These are phyloP conservation scores for Lecanicillium sp. DNA, from an alignment of 2,329 filamentous ascomycete species.

Conservation along the genomic window DNA sequence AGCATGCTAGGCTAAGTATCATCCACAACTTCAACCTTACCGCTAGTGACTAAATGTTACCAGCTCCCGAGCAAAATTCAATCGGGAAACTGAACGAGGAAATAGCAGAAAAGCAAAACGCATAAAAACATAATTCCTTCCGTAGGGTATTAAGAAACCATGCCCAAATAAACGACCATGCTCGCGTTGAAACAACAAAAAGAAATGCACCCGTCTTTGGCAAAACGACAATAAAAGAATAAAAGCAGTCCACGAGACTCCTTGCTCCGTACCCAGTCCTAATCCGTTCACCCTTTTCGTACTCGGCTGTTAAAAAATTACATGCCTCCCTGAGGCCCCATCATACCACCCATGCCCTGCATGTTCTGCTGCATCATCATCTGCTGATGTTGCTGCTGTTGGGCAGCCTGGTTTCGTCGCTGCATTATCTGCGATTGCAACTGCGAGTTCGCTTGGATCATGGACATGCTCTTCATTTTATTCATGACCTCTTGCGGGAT, in stretches of 20 bases:
- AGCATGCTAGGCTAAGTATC: too few species aligned
- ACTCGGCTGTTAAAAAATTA: constrained; percentile 20
- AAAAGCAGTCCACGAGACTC: neutral
- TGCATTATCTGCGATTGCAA: constrained; percentile 25
- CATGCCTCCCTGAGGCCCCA: constrained; percentile 46
- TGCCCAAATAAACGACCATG: constrained; percentile 12
- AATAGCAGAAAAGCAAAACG: neutral
- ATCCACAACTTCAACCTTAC: too few species aligned
- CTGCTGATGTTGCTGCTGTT: constrained; percentile 26
- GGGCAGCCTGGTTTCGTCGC: constrained; percentile 19
- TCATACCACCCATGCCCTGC: constrained; percentile 50
- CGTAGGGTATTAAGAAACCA: constrained; percentile 12
- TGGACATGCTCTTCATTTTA: constrained; percentile 38
- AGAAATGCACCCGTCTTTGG: too few species aligned
- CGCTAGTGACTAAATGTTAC: too few species aligned
- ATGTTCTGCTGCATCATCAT: constrained; percentile 36
- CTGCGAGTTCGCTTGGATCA: constrained; percentile 26
- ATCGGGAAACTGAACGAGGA: too few species aligned
- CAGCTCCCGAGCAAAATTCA: too few species aligned
- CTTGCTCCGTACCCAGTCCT: neutral
- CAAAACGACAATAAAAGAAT: neutral
- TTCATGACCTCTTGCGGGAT: constrained; percentile 42
- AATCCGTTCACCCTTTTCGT: neutral
- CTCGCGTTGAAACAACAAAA: constrained; percentile 2
- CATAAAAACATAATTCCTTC: constrained; percentile 9